Percentiles rank a stretch among this genome's conserved stretches.
phyloP scores from a whole-genome alignment of 1,139 yeast species.

The Saccharomyces hybrid region DNA sequence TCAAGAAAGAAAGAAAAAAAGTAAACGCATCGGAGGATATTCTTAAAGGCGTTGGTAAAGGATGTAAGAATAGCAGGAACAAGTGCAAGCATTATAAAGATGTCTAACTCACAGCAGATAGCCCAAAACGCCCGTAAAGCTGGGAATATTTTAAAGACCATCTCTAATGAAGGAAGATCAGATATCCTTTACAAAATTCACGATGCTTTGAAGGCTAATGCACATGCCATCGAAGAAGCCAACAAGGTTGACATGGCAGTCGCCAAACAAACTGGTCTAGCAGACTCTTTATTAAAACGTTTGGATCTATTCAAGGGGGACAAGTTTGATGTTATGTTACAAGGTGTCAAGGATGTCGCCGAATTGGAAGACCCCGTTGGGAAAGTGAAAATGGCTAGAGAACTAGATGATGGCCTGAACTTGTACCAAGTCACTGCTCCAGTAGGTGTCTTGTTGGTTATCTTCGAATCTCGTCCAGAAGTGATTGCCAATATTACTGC shows the following conservation, averaged over 20 bases:
- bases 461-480: conserved; percentile 96
- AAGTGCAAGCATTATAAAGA: conserved; percentile 3
- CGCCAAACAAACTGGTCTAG: conserved; percentile 53
- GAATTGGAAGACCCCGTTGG: conserved; percentile 86
- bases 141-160: conserved; percentile 70
- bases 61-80: neutral
- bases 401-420: conserved; percentile 80
- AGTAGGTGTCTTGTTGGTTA: conserved; percentile 88
- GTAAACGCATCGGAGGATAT: neutral
- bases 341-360: conserved; percentile 90
- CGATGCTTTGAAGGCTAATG: conserved; percentile 52
- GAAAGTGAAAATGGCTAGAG: conserved; percentile 67
- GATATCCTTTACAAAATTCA: conserved; percentile 65
- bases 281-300: conserved; percentile 70
- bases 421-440: conserved; percentile 87
- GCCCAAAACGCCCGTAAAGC: conserved; percentile 76
- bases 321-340: conserved; percentile 88
- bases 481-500: conserved; percentile 97
- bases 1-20: neutral
- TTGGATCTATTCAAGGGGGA: conserved; percentile 75
- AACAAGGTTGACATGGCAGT: conserved; percentile 66
- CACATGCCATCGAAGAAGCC: conserved; percentile 59
- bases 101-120: conserved; percentile 55
- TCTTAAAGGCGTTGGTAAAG: too few species aligned
- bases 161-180: conserved; percentile 66